Percentiles rank a stretch among this genome's conserved stretches.
Conservation (phyloP, 108 stramenopile species). For the Aurantiochytrium sp. region DNA sequence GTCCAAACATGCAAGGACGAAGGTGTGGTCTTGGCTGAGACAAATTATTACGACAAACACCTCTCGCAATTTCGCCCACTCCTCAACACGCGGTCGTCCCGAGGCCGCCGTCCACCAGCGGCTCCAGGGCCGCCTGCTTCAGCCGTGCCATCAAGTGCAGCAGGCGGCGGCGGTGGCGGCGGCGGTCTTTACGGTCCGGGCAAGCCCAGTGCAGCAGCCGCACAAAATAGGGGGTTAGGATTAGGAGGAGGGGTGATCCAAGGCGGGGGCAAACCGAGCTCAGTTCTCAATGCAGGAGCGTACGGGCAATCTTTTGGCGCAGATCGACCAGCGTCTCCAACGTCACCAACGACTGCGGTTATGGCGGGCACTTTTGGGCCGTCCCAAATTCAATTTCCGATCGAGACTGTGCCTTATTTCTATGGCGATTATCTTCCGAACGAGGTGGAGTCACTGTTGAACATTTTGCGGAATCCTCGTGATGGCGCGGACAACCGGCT, state of each 20-base stretch:
- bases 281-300: no score
- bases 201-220: not conserved
- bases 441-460: constrained; percentile 84
- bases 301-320: not conserved
- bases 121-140: not conserved
- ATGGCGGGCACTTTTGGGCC: not conserved
- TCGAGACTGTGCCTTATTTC: constrained; percentile 70
- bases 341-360: not conserved
- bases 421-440: constrained; percentile 90
- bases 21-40: constrained; percentile 63
- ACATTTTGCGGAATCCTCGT: constrained; percentile 18
- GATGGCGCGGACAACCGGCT: not conserved
- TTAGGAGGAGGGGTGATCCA: no score
- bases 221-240: no score
- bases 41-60: constrained; percentile 71
- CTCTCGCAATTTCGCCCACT: not conserved
- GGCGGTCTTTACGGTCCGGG: no score
- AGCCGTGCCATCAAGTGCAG: no score
- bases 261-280: no score
- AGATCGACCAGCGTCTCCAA: not conserved
- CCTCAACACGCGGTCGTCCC: not conserved
- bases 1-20: constrained; percentile 68
- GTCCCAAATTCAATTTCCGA: not conserved
- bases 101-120: constrained; percentile 31
- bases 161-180: no score